phyloP scores from a whole-genome alignment of 805 yeast species.

The Wickerhamomyces mucosus region DNA sequence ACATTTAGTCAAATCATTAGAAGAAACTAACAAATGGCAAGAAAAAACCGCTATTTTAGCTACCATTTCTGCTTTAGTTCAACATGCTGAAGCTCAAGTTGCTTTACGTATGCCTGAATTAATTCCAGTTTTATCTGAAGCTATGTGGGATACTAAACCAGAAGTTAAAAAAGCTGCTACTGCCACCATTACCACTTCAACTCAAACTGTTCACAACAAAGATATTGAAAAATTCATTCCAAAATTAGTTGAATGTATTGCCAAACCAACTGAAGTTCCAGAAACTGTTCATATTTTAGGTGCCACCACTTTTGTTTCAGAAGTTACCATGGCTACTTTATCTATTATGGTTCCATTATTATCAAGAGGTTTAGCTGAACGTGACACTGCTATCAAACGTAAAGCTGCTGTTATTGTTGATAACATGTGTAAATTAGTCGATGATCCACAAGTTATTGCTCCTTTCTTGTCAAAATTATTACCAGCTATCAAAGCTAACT shows the following conservation, averaged over 20 bases:
- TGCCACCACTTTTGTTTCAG: slow-evolving; percentile 99
- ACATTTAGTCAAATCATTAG: slow-evolving; percentile 58
- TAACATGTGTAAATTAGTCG: slow-evolving; percentile 99
- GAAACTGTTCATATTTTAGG: slow-evolving; percentile 98
- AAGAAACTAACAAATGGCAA: slow-evolving; percentile 86
- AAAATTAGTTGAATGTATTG: slow-evolving; percentile 92
- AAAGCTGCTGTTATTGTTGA: slow-evolving; percentile 99
- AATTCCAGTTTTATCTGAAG: slow-evolving; percentile 96
- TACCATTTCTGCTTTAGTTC: slow-evolving; percentile 82
- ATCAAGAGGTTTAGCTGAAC: slow-evolving; percentile 99
- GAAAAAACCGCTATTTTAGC: slow-evolving; percentile 89
- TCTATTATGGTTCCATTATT: slow-evolving; percentile 99
- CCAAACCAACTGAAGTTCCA: slow-evolving; percentile 94
- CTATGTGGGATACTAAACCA: slow-evolving; percentile 99
- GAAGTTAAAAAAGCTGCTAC: slow-evolving; percentile 97
- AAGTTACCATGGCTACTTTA: slow-evolving; percentile 98
- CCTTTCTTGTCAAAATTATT: slow-evolving; percentile 93
- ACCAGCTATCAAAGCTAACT: slow-evolving; percentile 94
- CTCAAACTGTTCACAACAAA: slow-evolving; percentile 98
- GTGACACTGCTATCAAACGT: slow-evolving; percentile 99
- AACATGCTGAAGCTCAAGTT: slow-evolving; percentile 88
- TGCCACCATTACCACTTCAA: slow-evolving; percentile 89
- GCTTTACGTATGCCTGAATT: slow-evolving; percentile 99
- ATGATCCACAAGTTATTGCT: slow-evolving; percentile 99
- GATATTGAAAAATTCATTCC: slow-evolving; percentile 99